phyloP scores from a whole-genome alignment of 768 basidiomycete genomes.

The Pisolithus orientalis region DNA sequence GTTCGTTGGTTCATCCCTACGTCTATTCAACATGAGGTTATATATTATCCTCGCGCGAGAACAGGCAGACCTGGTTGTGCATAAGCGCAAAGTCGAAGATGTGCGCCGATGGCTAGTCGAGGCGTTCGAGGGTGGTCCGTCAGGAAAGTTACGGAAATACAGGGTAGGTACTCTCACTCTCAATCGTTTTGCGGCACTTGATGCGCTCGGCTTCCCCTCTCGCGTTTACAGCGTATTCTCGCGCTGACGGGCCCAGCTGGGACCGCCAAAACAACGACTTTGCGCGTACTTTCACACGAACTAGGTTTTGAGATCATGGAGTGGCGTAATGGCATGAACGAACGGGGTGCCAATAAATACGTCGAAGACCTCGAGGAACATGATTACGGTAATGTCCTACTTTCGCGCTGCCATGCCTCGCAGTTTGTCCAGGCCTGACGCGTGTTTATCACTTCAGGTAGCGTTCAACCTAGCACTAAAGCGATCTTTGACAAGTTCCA shows the following conservation, averaged over 20 bases:
- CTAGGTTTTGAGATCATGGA: slow-evolving; percentile 78
- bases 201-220: not conserved
- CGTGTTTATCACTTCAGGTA: slow-evolving; percentile 6
- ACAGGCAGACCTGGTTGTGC: slow-evolving; percentile 72
- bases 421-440: not conserved
- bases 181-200: not conserved
- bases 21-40: slow-evolving; percentile 1
- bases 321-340: slow-evolving; percentile 70
- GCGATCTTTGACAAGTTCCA: slow-evolving; percentile 61
- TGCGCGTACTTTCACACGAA: slow-evolving; percentile 69
- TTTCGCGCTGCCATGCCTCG: not conserved
- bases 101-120: slow-evolving; percentile 71
- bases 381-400: slow-evolving; percentile 6
- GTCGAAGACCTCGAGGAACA: slow-evolving; percentile 7
- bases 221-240: slow-evolving; percentile 62
- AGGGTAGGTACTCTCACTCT: slow-evolving; percentile 44
- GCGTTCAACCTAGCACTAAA: slow-evolving; percentile 10
- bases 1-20: slow-evolving; percentile 26
- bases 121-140: slow-evolving; percentile 62
- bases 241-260: slow-evolving; percentile 86
- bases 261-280: slow-evolving; percentile 81
- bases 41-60: not conserved
- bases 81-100: slow-evolving; percentile 72
- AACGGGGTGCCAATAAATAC: slow-evolving; percentile 28
- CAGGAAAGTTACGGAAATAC: slow-evolving; percentile 62